A percentile compares a stretch with the other conserved stretches of the same genome.
These are phyloP conservation scores for Colletotrichum paranaense DNA, from an alignment of 2,329 filamentous ascomycete genomes.

Conservation along the genomic window DNA sequence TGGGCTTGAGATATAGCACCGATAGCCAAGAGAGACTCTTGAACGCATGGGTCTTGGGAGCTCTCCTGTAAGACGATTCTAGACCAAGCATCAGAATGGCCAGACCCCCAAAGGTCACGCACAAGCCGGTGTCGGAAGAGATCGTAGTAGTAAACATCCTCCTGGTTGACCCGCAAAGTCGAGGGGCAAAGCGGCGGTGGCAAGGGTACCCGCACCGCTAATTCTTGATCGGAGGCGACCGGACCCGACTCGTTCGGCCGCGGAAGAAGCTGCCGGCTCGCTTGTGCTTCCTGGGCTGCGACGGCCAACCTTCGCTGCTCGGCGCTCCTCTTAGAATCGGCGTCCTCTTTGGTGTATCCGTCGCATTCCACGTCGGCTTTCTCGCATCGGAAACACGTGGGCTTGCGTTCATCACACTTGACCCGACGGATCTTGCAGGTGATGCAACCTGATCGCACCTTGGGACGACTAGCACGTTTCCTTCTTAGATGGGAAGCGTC, in stretches of 20 bases:
- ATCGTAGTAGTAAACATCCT: constrained; percentile 37
- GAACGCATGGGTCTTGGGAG: constrained; percentile 35
- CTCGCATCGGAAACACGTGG: constrained; percentile 38
- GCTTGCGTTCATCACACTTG: constrained; percentile 45
- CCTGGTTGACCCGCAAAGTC: background rate
- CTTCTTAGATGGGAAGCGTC: background rate
- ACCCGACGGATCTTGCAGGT: constrained; percentile 42
- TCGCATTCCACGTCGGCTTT: constrained; percentile 34
- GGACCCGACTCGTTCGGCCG: background rate
- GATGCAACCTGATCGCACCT: constrained; percentile 36
- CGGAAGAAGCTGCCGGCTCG: constrained; percentile 6
- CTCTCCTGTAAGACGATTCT: constrained; percentile 38
- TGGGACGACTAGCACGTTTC: constrained; percentile 31
- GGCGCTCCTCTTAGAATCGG: background rate
- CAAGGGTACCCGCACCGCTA: background rate
- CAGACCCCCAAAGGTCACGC: constrained; percentile 36
- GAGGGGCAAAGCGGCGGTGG: background rate
- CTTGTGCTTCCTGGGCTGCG: background rate
- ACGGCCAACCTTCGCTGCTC: background rate
- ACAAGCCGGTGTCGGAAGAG: constrained; percentile 38
- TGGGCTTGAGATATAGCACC: constrained; percentile 37
- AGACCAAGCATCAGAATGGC: constrained; percentile 39
- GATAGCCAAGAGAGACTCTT: constrained; percentile 38
- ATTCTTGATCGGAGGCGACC: background rate
- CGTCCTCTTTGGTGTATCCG: constrained; percentile 27